These are phyloP conservation scores for Hemisphaericaspora lyxosophila DNA, from an alignment of 1,139 yeast genomes.

Conservation along the genomic window DNA sequence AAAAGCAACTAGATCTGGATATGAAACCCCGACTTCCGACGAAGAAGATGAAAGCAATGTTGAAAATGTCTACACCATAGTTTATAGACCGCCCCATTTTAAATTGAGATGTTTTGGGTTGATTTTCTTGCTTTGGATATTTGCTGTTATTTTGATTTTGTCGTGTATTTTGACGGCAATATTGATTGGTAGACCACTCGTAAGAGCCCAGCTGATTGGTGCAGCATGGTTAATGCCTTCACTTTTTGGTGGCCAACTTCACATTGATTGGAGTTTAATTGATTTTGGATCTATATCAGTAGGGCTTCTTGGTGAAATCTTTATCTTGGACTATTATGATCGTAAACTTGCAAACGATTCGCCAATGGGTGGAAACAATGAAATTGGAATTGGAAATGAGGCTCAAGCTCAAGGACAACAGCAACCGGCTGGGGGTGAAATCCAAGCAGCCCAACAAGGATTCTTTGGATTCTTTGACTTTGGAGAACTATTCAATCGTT, in stretches of 20 bases:
- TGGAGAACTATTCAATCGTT: slow-evolving; percentile 1
- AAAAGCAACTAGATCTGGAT: slow-evolving; percentile 14
- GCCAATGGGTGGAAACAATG: slow-evolving; percentile 7
- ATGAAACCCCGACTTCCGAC: slow-evolving; percentile 21
- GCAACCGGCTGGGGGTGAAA: neutral
- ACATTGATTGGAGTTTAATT: slow-evolving; percentile 23
- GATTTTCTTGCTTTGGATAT: slow-evolving; percentile 65
- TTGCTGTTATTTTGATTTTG: slow-evolving; percentile 55
- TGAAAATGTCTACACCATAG: slow-evolving; percentile 67
- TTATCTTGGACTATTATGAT: slow-evolving; percentile 18
- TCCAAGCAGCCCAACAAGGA: slow-evolving; percentile 1
- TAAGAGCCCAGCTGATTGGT: slow-evolving; percentile 11
- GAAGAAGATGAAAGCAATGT: slow-evolving; percentile 38
- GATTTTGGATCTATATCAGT: slow-evolving; percentile 25
- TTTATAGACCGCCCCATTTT: slow-evolving; percentile 84
- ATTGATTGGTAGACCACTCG: slow-evolving; percentile 41
- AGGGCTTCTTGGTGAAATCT: slow-evolving; percentile 22
- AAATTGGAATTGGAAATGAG: slow-evolving; percentile 14
- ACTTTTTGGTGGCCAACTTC: neutral
- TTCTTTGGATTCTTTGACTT: neutral
- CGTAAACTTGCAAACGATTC: slow-evolving; percentile 6
- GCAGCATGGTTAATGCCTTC: slow-evolving; percentile 1
- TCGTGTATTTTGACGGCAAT: slow-evolving; percentile 33
- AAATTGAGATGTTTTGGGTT: slow-evolving; percentile 56
- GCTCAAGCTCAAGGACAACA: slow-evolving; percentile 4